Evolutionary conservation across 352 stramenopile species (phyloP).

Genomic region (Phytophthora lateralis): DNA sequence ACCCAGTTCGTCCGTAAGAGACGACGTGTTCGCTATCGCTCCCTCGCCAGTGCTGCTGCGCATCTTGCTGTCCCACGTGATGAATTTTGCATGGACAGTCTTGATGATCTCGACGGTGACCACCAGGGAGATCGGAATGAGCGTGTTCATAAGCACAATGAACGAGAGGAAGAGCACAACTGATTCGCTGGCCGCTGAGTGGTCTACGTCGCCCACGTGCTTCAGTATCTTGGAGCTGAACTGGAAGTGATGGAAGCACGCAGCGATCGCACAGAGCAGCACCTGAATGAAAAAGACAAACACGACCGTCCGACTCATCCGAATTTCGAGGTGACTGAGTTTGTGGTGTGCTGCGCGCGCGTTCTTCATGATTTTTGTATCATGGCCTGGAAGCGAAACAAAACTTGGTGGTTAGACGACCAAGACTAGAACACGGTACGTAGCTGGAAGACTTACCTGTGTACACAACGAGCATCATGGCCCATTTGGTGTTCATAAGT

Average conservation of each 20-base stretch:
- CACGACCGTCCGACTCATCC: constrained; percentile 81
- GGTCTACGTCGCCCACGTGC: constrained; percentile 1
- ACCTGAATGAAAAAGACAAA: constrained; percentile 81
- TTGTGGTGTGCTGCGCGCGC: constrained; percentile 82
- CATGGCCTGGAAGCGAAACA: constrained; percentile 45
- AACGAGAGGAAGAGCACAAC: constrained; percentile 90
- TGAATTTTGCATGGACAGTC: constrained; percentile 75
- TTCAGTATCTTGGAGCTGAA: constrained; percentile 7
- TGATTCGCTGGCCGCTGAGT: constrained; percentile 3
- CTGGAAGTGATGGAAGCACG: constrained; percentile 40
- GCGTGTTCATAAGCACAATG: constrained; percentile 91
- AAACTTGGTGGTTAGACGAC: not conserved
- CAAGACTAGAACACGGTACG: not conserved
- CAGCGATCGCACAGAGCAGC: constrained; percentile 61
- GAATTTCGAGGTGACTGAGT: constrained; percentile 78
- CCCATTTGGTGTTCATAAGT: constrained; percentile 85
- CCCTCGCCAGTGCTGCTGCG: constrained; percentile 47
- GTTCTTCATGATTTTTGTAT: constrained; percentile 93
- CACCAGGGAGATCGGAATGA: constrained; percentile 95
- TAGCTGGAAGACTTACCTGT: constrained; percentile 37
- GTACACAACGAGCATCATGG: constrained; percentile 75
- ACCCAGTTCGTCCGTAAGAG: constrained; percentile 92
- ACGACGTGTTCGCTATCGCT: constrained; percentile 87
- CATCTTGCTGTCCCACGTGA: constrained; percentile 80
- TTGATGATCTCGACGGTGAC: constrained; percentile 87